Conservation (phyloP, 2,329 filamentous ascomycete genomes). For the Xylaria arbuscula region DNA sequence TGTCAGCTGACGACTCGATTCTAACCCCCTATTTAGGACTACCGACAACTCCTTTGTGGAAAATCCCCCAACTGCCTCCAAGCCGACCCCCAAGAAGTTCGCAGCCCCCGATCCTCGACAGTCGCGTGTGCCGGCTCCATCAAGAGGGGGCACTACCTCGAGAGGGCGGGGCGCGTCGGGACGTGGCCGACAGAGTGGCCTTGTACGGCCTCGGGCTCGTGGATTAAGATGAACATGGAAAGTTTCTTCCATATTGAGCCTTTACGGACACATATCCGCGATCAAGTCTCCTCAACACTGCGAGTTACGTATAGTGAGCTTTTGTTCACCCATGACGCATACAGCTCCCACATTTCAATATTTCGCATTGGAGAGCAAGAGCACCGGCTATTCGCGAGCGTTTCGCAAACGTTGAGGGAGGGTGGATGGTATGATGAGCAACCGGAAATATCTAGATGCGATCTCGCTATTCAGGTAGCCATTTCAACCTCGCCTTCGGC, state of each 20-base stretch:
- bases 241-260: not conserved
- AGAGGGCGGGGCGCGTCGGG: constrained; percentile 52
- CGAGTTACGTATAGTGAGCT: constrained; percentile 4
- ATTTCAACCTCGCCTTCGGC: constrained; percentile 55
- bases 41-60: constrained; percentile 93
- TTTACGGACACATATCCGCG: constrained; percentile 1
- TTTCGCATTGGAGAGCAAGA: not conserved
- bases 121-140: constrained; percentile 60
- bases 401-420: not conserved
- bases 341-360: not conserved
- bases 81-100: constrained; percentile 59
- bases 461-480: constrained; percentile 46
- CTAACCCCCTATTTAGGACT: constrained; percentile 66
- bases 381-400: not conserved
- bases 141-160: constrained; percentile 54
- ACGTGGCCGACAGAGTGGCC: constrained; percentile 58
- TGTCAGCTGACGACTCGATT: constrained; percentile 33
- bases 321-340: not conserved
- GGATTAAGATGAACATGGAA: constrained; percentile 55
- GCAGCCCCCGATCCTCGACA: constrained; percentile 57
- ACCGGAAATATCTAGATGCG: constrained; percentile 8
- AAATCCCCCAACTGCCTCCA: constrained; percentile 73
- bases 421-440: constrained; percentile 12
- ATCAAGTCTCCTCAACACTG: constrained; percentile 1
- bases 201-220: constrained; percentile 59